phyloP scores from a whole-genome alignment of 345 rosid species.

The Heritiera littoralis region DNA sequence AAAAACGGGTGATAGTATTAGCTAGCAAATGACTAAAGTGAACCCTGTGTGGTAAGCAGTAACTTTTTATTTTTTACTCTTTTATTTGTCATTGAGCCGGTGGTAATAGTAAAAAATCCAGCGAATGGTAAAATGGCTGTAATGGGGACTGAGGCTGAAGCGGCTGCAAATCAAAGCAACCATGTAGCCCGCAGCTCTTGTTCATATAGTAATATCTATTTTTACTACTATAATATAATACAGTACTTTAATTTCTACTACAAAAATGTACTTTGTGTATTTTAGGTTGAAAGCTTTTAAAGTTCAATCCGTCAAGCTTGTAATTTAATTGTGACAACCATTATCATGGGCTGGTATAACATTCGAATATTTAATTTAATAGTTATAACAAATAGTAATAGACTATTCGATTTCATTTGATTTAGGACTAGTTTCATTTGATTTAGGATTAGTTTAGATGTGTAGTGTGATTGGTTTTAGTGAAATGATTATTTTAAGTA shows the following conservation, averaged over 20 bases:
- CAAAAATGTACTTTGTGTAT: neutral
- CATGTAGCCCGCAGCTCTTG: conserved; percentile 78
- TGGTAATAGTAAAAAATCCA: conserved; percentile 27
- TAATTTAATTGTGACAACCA: neutral
- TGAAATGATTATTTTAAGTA: too few relatives aligned
- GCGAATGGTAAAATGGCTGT: neutral
- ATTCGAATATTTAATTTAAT: too few relatives aligned
- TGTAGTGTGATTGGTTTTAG: too few relatives aligned
- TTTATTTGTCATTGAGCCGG: conserved; percentile 12
- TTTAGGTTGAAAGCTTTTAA: too few relatives aligned
- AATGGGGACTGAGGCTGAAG: conserved; percentile 47
- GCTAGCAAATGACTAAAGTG: conserved; percentile 14
- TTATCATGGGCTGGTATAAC: neutral
- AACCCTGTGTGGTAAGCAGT: neutral
- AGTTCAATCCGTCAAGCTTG: neutral
- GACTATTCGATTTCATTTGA: too few relatives aligned
- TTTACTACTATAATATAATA: conserved; percentile 15
- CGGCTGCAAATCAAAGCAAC: conserved; percentile 45
- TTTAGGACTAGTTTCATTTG: too few relatives aligned
- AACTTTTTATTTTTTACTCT: conserved; percentile 4
- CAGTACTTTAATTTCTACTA: neutral
- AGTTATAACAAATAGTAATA: too few relatives aligned
- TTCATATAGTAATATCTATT: conserved; percentile 26
- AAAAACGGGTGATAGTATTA: conserved; percentile 11
- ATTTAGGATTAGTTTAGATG: too few relatives aligned